These are phyloP conservation scores for Borealophlyctis nickersoniae DNA, from an alignment of 192 early-diverging fungal species.

Conservation along the genomic window DNA sequence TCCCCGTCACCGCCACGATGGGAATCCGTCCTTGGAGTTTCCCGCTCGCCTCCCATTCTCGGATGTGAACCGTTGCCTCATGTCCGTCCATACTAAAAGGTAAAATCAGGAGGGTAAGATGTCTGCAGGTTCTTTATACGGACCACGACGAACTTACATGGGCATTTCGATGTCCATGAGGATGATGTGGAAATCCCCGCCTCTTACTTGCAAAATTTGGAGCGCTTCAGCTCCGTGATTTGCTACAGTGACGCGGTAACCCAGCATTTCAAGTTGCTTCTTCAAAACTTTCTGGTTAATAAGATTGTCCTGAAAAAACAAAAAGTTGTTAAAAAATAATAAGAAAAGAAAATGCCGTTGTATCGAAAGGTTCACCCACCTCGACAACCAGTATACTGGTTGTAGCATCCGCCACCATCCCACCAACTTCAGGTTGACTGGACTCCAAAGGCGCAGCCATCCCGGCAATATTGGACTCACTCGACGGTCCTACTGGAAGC, in stretches of 20 bases:
- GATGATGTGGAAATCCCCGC: slow-evolving; percentile 3
- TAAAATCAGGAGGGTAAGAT: not conserved
- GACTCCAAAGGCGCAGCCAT: too few species aligned
- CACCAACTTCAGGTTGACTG: too few species aligned
- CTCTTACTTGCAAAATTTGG: slow-evolving; percentile 35
- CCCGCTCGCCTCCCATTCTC: slow-evolving; percentile 24
- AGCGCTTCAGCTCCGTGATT: slow-evolving; percentile 58
- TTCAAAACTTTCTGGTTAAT: slow-evolving; percentile 60
- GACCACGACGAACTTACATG: slow-evolving; percentile 14
- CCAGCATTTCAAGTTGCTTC: slow-evolving; percentile 52
- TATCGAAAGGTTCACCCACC: slow-evolving; percentile 5
- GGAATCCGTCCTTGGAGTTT: slow-evolving; percentile 30
- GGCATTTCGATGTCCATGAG: slow-evolving; percentile 62
- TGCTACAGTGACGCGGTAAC: slow-evolving; percentile 44
- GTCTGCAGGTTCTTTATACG: not conserved
- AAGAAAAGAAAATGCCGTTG: slow-evolving; percentile 18
- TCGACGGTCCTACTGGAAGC: slow-evolving; percentile 1
- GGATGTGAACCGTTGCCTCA: slow-evolving; percentile 50
- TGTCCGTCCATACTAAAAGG: not conserved
- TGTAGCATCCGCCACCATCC: not conserved
- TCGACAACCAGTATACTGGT: slow-evolving; percentile 25
- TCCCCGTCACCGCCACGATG: slow-evolving; percentile 60
- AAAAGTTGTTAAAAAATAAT: slow-evolving; percentile 16
- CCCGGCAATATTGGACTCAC: not conserved
- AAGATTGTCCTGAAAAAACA: slow-evolving; percentile 49